phyloP scores from a whole-genome alignment of 192 early-diverging fungal genomes.

The Coemansia sp. region DNA sequence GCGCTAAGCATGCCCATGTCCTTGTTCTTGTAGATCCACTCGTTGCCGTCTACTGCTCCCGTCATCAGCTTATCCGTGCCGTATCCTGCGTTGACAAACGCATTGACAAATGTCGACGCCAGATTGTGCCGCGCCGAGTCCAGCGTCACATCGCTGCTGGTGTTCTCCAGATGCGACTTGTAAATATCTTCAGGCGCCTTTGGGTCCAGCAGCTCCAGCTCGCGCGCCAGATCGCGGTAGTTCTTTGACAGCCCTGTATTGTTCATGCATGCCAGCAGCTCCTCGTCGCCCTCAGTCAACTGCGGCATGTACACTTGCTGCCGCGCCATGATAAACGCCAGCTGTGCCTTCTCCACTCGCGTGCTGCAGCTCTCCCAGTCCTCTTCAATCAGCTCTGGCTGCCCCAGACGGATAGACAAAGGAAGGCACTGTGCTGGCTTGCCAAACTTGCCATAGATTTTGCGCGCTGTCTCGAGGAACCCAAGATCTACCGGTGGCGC shows the following conservation, averaged over 20 bases:
- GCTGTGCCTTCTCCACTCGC: conserved; percentile 89
- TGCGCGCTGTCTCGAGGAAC: conserved; percentile 84
- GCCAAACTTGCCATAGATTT: conserved; percentile 84
- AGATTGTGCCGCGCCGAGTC: conserved; percentile 96
- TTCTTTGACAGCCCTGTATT: conserved; percentile 85
- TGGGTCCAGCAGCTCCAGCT: conserved; percentile 93
- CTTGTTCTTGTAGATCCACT: conserved; percentile 99
- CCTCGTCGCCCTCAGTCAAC: conserved; percentile 73
- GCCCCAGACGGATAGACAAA: conserved; percentile 83
- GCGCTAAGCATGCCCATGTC: conserved; percentile 96
- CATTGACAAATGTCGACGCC: conserved; percentile 97
- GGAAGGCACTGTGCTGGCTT: conserved; percentile 83
- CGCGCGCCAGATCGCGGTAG: conserved; percentile 86
- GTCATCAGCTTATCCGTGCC: conserved; percentile 88
- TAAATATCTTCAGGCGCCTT: conserved; percentile 98
- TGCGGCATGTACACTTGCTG: conserved; percentile 82
- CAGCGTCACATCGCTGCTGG: conserved; percentile 64
- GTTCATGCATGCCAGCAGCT: conserved; percentile 84
- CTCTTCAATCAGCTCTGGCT: conserved; percentile 77
- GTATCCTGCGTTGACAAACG: conserved; percentile 98
- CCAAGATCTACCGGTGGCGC: conserved; percentile 85
- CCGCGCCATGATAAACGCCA: conserved; percentile 90
- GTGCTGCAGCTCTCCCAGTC: conserved; percentile 85
- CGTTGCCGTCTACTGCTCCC: conserved; percentile 63
- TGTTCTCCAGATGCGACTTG: conserved; percentile 94